phyloP scores from a whole-genome alignment of 2,329 filamentous ascomycete genomes.

The Fusarium poae region DNA sequence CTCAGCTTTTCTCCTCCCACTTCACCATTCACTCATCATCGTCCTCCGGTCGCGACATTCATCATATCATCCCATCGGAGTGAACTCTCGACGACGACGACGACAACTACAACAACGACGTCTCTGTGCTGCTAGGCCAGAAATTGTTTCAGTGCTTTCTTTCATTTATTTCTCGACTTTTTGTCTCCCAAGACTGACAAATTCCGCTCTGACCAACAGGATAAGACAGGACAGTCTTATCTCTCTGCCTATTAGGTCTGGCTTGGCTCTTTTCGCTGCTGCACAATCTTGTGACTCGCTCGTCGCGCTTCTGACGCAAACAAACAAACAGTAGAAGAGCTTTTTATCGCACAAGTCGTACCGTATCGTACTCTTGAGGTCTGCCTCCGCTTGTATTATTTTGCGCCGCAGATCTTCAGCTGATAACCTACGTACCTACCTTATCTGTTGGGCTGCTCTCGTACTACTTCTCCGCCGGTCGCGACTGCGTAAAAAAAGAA shows the following conservation, averaged over 20 bases:
- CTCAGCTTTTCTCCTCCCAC: constrained; percentile 32
- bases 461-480: constrained; percentile 44
- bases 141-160: constrained; percentile 20
- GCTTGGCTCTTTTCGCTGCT: constrained; percentile 28
- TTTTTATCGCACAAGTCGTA: constrained; percentile 46
- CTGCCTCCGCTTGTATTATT: constrained; percentile 46
- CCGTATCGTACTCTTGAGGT: constrained; percentile 46
- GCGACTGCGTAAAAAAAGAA: constrained; percentile 49
- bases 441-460: constrained; percentile 30
- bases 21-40: constrained; percentile 35
- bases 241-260: constrained; percentile 13
- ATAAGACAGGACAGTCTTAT: constrained; percentile 1
- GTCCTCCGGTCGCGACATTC: constrained; percentile 33
- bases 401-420: constrained; percentile 33
- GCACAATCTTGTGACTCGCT: constrained; percentile 48
- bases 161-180: constrained; percentile 16
- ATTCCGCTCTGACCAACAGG: constrained; percentile 21
- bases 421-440: constrained; percentile 11
- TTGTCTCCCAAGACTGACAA: constrained; percentile 38
- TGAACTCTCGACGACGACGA: constrained; percentile 13
- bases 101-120: neutral
- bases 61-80: constrained; percentile 36
- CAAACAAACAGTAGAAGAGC: constrained; percentile 50
- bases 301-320: constrained; percentile 46
- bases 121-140: constrained; percentile 11